Conservation (phyloP, 2,329 filamentous ascomycete species). For the Claviceps spartinae region DNA sequence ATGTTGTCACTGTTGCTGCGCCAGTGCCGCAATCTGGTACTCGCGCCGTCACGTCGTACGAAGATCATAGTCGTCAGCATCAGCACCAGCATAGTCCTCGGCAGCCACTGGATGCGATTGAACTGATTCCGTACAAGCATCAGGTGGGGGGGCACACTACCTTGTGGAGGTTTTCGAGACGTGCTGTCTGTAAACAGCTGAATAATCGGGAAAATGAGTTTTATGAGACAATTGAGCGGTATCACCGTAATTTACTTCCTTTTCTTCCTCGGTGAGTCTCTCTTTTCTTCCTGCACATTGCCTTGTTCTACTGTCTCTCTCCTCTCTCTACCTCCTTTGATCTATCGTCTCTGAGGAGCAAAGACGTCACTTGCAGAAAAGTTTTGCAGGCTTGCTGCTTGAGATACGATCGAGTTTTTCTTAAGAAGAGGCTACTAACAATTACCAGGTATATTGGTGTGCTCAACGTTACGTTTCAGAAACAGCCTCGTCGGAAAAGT, state of each 20-base stretch:
- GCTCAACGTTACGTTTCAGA: conserved; percentile 88
- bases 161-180: conserved; percentile 85
- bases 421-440: conserved; percentile 1
- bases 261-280: conserved; percentile 69
- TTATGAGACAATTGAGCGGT: conserved; percentile 87
- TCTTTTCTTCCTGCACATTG: neutral
- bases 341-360: neutral
- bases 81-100: conserved; percentile 37
- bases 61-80: conserved; percentile 38
- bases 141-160: conserved; percentile 96
- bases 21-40: too few species aligned
- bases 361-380: too few species aligned
- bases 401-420: too few species aligned
- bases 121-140: conserved; percentile 92
- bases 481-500: conserved; percentile 55
- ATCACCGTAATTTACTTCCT: conserved; percentile 76
- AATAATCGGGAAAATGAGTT: conserved; percentile 98
- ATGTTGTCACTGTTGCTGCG: conserved; percentile 20
- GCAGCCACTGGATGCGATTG: conserved; percentile 73
- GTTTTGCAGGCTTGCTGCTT: neutral
- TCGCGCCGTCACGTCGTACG: conserved; percentile 23
- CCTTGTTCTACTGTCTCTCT: neutral
- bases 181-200: conserved; percentile 93
- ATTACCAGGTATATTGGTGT: conserved; percentile 78
- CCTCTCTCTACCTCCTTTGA: neutral